Percentiles rank a stretch among this genome's conserved stretches.
Evolutionary conservation across 2,329 filamentous ascomycete genomes (phyloP).

Genomic region (Aspergillus piperis): DNA sequence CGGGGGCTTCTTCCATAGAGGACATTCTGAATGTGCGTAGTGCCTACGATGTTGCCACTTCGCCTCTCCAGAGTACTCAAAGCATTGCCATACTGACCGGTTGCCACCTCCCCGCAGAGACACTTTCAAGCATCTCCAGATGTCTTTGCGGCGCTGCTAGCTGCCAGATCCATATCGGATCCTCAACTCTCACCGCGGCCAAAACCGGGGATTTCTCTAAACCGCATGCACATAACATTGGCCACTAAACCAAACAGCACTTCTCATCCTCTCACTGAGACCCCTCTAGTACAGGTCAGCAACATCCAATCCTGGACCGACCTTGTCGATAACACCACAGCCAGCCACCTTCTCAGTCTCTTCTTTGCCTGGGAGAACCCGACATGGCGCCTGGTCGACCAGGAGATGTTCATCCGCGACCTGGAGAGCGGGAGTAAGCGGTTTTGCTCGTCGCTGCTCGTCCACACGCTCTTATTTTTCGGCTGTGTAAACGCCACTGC

Average conservation of each 20-base stretch:
- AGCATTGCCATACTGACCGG: not conserved
- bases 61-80: not conserved
- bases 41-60: not conserved
- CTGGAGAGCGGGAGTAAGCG: constrained; percentile 17
- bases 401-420: constrained; percentile 22
- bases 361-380: constrained; percentile 31
- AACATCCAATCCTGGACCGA: constrained; percentile 24
- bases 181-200: constrained; percentile 9
- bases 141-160: constrained; percentile 16
- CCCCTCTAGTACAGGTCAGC: constrained; percentile 17
- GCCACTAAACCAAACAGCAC: constrained; percentile 4
- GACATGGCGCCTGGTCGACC: constrained; percentile 28
- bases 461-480: constrained; percentile 25
- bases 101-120: constrained; percentile 7
- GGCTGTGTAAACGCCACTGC: constrained; percentile 22
- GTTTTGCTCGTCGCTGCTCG: constrained; percentile 24
- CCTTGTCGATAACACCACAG: constrained; percentile 23
- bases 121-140: constrained; percentile 16
- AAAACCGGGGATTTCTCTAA: constrained; percentile 16
- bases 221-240: constrained; percentile 20
- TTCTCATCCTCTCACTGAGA: constrained; percentile 6
- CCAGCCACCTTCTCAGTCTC: constrained; percentile 26
- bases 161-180: constrained; percentile 11
- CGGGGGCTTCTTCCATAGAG: constrained; percentile 10
- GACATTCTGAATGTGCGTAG: constrained; percentile 17